Base-by-base conservation (phyloP, 371 early-diverging fungal genomes). In the Rhizopus arrhizus region DNA sequence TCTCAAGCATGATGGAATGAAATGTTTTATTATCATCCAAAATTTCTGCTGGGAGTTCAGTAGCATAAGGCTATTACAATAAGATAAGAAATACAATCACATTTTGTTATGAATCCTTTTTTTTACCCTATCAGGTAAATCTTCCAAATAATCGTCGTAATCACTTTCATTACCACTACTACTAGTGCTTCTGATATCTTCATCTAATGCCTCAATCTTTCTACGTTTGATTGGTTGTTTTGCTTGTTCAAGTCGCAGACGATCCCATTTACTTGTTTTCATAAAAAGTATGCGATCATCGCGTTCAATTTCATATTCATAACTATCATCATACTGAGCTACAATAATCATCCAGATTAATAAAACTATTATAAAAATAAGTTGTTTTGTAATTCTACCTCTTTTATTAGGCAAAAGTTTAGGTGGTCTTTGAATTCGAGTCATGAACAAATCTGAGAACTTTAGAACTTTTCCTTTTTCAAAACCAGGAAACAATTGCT, bases 361-460 rank as follows among this genome's bases (percentile, higher is more conserved):
- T 22, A 53, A 52, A 60, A 56, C 7, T 42, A 13, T 48, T 38
- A 35, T n/a, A 29, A 4, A 34, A 15, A 36, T 22, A 28, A 22
- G 42, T 11, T 34, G 12, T 8, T 29, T 41, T 4, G n/a, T 10
- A 22, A 22, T 4, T n/a, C 43, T 72, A 74, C 80, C 64, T 68
- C 63, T 50, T 22, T 69, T 76, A 11, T 62, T 65, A 40, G 55
- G 57, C 36, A 56, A 58, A 6, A 73, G 61, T 48, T 72, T 76
- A 36, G 70, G 65, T 12, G 73, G 72, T 8, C 68, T 67, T 28
- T 74, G 70, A 4, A 75, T 60, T 12, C 75, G 71, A 1, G 77
- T 64, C 61, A 78, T 80, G 64, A 91, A 89, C 9, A 91, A 58
- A 29, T 89, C 87, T 3, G 89, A 85, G 59, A 90, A 91, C 56